Percentiles rank a stretch among this genome's conserved stretches.
These are phyloP conservation scores for Coemansia reversa DNA, from an alignment of 192 early-diverging fungal genomes.

Conservation along the genomic window DNA sequence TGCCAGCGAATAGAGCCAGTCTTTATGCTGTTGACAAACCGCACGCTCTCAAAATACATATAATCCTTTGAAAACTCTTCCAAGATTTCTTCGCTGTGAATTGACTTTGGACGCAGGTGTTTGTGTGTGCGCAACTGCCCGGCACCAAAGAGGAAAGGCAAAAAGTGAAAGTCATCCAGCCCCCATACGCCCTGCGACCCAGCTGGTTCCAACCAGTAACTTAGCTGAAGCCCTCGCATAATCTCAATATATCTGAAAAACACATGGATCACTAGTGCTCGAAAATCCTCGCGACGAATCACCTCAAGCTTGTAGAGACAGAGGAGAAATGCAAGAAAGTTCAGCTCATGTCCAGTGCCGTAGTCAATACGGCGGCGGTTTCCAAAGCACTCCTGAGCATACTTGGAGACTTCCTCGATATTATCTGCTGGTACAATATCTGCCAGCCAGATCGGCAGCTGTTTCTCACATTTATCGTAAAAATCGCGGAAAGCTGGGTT, in stretches of 20 bases:
- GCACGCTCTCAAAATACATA: constrained; percentile 94
- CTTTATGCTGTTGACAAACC: constrained; percentile 82
- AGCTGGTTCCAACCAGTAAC: constrained; percentile 96
- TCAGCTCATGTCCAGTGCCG: constrained; percentile 95
- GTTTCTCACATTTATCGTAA: constrained; percentile 67
- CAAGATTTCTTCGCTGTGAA: constrained; percentile 85
- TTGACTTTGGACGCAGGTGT: constrained; percentile 89
- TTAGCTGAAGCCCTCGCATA: constrained; percentile 86
- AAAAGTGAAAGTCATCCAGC: constrained; percentile 95
- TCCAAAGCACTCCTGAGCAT: constrained; percentile 84
- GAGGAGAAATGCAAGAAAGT: constrained; percentile 82
- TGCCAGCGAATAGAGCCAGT: constrained; percentile 79
- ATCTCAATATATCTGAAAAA: constrained; percentile 82
- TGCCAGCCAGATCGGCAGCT: constrained; percentile 36
- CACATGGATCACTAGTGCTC: constrained; percentile 73
- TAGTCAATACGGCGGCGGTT: constrained; percentile 94
- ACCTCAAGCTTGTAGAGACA: constrained; percentile 77
- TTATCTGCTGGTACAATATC: constrained; percentile 42
- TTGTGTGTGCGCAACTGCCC: constrained; percentile 87
- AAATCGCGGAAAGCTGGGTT: constrained; percentile 93
- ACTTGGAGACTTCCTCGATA: constrained; percentile 66
- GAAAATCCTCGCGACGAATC: constrained; percentile 66
- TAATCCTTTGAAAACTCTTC: constrained; percentile 88
- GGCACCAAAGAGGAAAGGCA: constrained; percentile 92
- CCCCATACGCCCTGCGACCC: constrained; percentile 99